These are phyloP conservation scores for Pyrenophora graminea DNA, from an alignment of 2,329 filamentous ascomycete genomes.

Conservation along the genomic window DNA sequence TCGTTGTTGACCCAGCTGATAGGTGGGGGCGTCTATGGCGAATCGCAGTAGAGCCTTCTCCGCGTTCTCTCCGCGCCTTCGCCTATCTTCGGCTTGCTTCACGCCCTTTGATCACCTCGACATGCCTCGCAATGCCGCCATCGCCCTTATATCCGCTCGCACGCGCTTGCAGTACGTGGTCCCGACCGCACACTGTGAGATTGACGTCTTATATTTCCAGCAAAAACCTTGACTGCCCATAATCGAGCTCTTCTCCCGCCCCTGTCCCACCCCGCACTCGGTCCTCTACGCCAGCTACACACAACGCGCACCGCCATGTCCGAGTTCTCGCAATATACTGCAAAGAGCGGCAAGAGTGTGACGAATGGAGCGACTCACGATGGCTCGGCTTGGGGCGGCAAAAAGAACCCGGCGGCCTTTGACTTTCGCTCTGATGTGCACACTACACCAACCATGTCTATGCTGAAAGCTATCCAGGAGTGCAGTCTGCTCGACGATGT, in stretches of 20 bases:
- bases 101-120: conserved; percentile 12
- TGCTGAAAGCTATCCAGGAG: conserved; percentile 77
- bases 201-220: conserved; percentile 37
- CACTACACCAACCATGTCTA: conserved; percentile 58
- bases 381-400: conserved; percentile 43
- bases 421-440: conserved; percentile 57
- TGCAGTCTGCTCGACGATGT: conserved; percentile 84
- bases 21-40: neutral
- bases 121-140: conserved; percentile 30
- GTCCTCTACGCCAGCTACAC: conserved; percentile 17
- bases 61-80: conserved; percentile 4
- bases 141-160: conserved; percentile 20
- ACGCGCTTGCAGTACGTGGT: conserved; percentile 39
- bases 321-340: conserved; percentile 36
- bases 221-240: conserved; percentile 10
- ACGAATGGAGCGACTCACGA: conserved; percentile 21
- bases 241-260: conserved; percentile 7
- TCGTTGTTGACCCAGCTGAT: too few relatives aligned
- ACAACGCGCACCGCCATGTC: conserved; percentile 34
- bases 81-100: conserved; percentile 20
- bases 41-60: conserved; percentile 11
- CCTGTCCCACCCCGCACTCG: conserved; percentile 14
- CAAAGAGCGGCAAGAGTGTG: conserved; percentile 30
- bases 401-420: conserved; percentile 59
- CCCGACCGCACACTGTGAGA: conserved; percentile 24